These are phyloP conservation scores for Apiospora phragmitis DNA, from an alignment of 2,329 filamentous ascomycete species.

Conservation along the genomic window DNA sequence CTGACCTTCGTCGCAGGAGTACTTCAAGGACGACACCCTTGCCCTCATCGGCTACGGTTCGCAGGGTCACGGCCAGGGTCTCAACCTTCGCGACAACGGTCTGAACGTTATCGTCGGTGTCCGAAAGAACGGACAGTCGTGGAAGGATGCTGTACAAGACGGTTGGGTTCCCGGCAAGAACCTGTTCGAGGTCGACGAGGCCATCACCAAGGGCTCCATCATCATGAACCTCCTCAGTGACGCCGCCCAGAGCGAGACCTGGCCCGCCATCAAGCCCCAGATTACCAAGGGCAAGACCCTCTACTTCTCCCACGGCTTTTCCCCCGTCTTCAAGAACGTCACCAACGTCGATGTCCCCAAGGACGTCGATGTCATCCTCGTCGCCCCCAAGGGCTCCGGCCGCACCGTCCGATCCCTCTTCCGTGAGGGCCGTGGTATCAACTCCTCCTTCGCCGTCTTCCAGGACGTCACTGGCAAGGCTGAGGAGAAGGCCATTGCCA, in stretches of 20 bases:
- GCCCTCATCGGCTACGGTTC: slow-evolving; percentile 98
- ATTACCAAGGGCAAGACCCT: slow-evolving; percentile 99
- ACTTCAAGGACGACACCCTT: slow-evolving; percentile 99
- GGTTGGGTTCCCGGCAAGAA: slow-evolving; percentile 99
- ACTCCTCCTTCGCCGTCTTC: slow-evolving; percentile 97
- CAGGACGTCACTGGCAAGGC: slow-evolving; percentile 98
- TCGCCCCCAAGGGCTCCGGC: slow-evolving; percentile 98
- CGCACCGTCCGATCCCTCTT: slow-evolving; percentile 98
- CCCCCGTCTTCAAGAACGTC: slow-evolving; percentile 98
- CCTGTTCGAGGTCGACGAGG: slow-evolving; percentile 97
- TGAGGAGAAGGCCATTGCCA: slow-evolving; percentile 94
- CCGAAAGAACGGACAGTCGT: slow-evolving; percentile 96
- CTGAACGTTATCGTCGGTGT: slow-evolving; percentile 99
- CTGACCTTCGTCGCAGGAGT: slow-evolving; percentile 62
- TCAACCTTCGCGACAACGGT: slow-evolving; percentile 99
- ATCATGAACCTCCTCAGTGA: slow-evolving; percentile 99
- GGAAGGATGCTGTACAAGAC: slow-evolving; percentile 96
- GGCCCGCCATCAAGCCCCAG: slow-evolving; percentile 97
- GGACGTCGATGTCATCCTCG: slow-evolving; percentile 98
- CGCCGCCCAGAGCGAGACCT: slow-evolving; percentile 97
- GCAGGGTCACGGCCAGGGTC: slow-evolving; percentile 97
- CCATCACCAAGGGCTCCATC: slow-evolving; percentile 89
- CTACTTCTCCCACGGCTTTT: slow-evolving; percentile 99
- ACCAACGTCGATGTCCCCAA: slow-evolving; percentile 97
- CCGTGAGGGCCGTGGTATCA: slow-evolving; percentile 99